Base-by-base conservation (phyloP, 1,284 basidiomycete genomes). In the Apiotrichum akiyoshidainum region DNA sequence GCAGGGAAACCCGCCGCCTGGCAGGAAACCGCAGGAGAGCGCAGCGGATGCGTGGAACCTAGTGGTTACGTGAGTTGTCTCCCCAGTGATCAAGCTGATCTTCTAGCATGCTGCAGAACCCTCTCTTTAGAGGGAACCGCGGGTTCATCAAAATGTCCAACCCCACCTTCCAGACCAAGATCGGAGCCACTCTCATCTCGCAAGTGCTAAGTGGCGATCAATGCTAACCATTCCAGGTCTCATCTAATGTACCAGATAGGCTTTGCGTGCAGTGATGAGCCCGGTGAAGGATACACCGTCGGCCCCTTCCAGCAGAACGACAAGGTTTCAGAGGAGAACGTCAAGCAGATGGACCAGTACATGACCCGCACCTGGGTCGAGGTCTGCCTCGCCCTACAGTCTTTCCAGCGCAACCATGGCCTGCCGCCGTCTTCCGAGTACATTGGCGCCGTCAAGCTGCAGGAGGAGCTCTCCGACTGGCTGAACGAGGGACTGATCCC, bases 301-400 rank as follows among this genome's bases (percentile, higher is more conserved):
- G 74, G 74, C 7, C 74, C 74, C 3, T 66, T 71, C 34, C 59
- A 55, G 8, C 45, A 54, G 11, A 57, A 54, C 35, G 69, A 68
- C 3, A 47, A 61, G 21, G 57, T 66, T 40, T 52, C 55, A 1
- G 59, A 65, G 7, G 66, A 61, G 14, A 62, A 68, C 45, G 61
- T 68, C 8, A 49, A 47, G 19, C 67, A 68, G 57, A 72, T 74
- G 70, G 68, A 72, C 52, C 57, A 49, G 45, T 76, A 76, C 56
- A 72, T 76, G 70, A 47, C 71, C 17, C 57, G 74, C 34, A 54
- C 65, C 1, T 76, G 74, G 74, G 65, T 76, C 8, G 74, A 76
- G 61, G 61, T 73, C 11, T 57, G 55, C 0, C 56, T 73, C 1
- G 66, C 60, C 39, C 53, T 74, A 1, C 44, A 58, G 13, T 53